Evolutionary conservation across 2,329 filamentous ascomycete species (phyloP).

Genomic region (Metarhizium sp.): DNA sequence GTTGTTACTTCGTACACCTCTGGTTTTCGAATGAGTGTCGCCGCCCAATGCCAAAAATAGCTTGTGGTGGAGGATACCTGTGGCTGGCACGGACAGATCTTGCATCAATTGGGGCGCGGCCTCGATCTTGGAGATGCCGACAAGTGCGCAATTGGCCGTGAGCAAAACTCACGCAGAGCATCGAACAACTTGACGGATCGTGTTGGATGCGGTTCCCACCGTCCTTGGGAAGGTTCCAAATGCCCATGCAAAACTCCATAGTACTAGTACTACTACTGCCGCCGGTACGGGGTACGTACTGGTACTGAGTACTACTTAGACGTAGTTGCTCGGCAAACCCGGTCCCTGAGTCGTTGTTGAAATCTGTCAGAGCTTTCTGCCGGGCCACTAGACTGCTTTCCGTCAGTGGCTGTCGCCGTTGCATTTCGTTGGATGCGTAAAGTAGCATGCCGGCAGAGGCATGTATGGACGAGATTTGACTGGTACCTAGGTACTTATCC

Average conservation of each 20-base stretch:
- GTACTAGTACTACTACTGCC: not conserved
- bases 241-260: not conserved
- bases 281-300: too few relatives aligned
- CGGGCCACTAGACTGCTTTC: not conserved
- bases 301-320: not conserved
- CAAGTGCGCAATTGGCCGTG: too few relatives aligned
- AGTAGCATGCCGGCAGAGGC: not conserved
- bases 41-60: not conserved
- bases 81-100: not conserved
- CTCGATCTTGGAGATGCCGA: not conserved
- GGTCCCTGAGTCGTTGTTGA: not conserved
- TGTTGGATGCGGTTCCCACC: too few relatives aligned
- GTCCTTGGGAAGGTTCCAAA: too few relatives aligned
- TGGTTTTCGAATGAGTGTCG: not conserved
- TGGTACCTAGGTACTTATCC: conserved; percentile 2
- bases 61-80: not conserved
- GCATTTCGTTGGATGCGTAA: not conserved
- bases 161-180: too few relatives aligned
- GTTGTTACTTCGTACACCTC: not conserved
- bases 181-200: too few relatives aligned
- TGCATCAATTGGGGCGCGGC: not conserved
- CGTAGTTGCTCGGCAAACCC: not conserved
- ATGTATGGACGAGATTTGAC: not conserved
- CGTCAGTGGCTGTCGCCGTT: not conserved
- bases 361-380: not conserved